Evolutionary conservation across 2,329 filamentous ascomycete species (phyloP).

Genomic region (Cryoendolithus antarcticus): DNA sequence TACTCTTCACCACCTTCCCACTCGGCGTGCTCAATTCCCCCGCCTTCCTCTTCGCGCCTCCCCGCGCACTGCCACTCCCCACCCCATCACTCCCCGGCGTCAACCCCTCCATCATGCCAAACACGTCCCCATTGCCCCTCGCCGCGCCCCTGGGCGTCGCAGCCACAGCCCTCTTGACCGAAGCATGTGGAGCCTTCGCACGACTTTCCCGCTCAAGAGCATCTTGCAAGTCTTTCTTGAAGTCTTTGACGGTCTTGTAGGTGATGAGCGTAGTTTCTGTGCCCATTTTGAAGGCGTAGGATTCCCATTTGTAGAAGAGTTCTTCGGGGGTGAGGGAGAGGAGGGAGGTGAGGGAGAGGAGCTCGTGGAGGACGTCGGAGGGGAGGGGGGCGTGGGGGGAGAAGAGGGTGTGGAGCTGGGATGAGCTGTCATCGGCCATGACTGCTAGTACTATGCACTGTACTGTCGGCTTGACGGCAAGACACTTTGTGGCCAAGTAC

Average conservation of each 20-base stretch:
- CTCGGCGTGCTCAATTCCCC: slow-evolving; percentile 39
- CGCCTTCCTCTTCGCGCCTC: slow-evolving; percentile 35
- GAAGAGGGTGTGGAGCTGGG: slow-evolving; percentile 47
- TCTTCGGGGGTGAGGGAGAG: slow-evolving; percentile 74
- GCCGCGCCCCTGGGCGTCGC: slow-evolving; percentile 47
- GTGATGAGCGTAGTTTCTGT: slow-evolving; percentile 61
- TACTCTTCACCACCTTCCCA: slow-evolving; percentile 31
- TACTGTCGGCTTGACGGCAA: too few relatives aligned
- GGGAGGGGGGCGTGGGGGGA: slow-evolving; percentile 45
- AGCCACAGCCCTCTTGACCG: slow-evolving; percentile 44
- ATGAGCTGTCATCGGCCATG: slow-evolving; percentile 40
- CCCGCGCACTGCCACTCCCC: slow-evolving; percentile 16
- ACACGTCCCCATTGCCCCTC: slow-evolving; percentile 51
- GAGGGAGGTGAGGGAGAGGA: slow-evolving; percentile 75
- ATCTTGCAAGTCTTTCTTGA: slow-evolving; percentile 83
- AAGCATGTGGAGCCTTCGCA: slow-evolving; percentile 49
- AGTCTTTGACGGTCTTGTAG: slow-evolving; percentile 57
- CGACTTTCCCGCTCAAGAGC: slow-evolving; percentile 65
- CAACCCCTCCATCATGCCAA: slow-evolving; percentile 47
- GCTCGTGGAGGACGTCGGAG: slow-evolving; percentile 65
- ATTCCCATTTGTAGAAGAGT: slow-evolving; percentile 97
- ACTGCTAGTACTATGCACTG: background rate
- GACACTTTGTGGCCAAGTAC: too few relatives aligned
- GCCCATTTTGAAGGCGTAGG: slow-evolving; percentile 91
- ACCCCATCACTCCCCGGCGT: slow-evolving; percentile 22